Evolutionary conservation across 208 protist genomes (phyloP), one percentile per base, ranked within the genome.

Genomic region (Acanthamoeba lenticulata): DNA sequence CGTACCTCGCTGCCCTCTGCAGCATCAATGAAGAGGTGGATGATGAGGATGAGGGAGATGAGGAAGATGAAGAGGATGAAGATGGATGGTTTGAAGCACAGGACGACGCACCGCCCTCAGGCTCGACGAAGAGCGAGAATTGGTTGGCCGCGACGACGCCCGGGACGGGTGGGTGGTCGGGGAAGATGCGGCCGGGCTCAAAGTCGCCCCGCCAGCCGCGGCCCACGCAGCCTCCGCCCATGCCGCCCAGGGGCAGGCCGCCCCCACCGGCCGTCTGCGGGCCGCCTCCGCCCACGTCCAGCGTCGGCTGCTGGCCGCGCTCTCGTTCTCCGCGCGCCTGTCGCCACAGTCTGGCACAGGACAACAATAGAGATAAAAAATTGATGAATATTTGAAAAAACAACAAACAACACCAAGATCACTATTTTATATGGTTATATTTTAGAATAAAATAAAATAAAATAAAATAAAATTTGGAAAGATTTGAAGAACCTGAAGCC

Each of bases 121-220:
- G 83, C 55, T 94, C 29, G n/a, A 94, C n/a, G 49, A 42, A 77
- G n/a, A 94, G 29, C 5, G 81, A 93, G 45, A 95, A 95, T 38
- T 95, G 94, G 69, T 95, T 95, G 19, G 69, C 90, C 19, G 57
- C 72, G 21, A 95, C 36, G 24, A 90, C 29, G 0, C 24, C 2
- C 32, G 49, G 40, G n/a, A 0, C 24, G 36, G 29, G 15, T 11
- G 9, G 44, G 13, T 7, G 9, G 34, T 38, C 21, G 29, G 92
- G 40, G 4, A 83, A 24, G 7, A 94, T 69, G 0, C 49, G 93
- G n/a, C 32, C 42, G n/a, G 77, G 47, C 6, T 55, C 40, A 29
- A 96, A 96, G 32, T 94, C 94, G 40, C 95, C 95, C 29, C 94
- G 24, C 94, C 85, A 96, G 44, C 95, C 52, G 21, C 94, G 52